These are phyloP conservation scores for Nephelium lappaceum DNA, from an alignment of 345 rosid genomes.

Conservation along the genomic window DNA sequence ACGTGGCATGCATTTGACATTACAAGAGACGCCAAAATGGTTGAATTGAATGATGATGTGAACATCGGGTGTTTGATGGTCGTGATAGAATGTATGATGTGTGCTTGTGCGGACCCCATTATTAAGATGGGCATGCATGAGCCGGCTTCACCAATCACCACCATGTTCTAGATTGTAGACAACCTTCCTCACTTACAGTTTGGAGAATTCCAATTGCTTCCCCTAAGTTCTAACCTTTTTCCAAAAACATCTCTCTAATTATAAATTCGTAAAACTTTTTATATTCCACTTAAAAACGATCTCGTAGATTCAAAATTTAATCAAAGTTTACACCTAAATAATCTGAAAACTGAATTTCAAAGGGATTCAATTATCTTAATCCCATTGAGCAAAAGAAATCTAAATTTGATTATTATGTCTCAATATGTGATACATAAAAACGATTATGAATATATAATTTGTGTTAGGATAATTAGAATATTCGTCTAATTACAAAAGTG, in stretches of 20 bases:
- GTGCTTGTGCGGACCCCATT: background rate
- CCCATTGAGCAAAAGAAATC: too few species aligned
- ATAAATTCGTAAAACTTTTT: background rate
- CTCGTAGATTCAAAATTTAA: too few species aligned
- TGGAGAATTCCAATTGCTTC: background rate
- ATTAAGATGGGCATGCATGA: background rate
- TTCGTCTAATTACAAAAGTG: too few species aligned
- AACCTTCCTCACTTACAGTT: too few species aligned
- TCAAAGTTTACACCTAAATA: too few species aligned
- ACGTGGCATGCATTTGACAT: background rate
- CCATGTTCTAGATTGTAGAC: background rate
- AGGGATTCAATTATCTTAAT: too few species aligned
- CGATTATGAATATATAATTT: too few species aligned
- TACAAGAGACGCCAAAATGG: background rate
- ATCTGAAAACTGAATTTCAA: too few species aligned
- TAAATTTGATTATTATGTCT: too few species aligned
- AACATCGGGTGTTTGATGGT: background rate
- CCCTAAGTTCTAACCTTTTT: background rate
- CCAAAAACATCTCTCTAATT: background rate
- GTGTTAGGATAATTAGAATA: too few species aligned
- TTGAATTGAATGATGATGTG: background rate
- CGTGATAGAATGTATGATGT: background rate
- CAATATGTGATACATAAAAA: too few species aligned
- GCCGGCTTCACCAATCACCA: background rate
- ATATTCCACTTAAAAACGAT: too few species aligned